A percentile compares a stretch with the other conserved stretches of the same genome.
These are phyloP conservation scores for Bacterosira constricta DNA, from an alignment of 108 stramenopile genomes.

Conservation along the genomic window DNA sequence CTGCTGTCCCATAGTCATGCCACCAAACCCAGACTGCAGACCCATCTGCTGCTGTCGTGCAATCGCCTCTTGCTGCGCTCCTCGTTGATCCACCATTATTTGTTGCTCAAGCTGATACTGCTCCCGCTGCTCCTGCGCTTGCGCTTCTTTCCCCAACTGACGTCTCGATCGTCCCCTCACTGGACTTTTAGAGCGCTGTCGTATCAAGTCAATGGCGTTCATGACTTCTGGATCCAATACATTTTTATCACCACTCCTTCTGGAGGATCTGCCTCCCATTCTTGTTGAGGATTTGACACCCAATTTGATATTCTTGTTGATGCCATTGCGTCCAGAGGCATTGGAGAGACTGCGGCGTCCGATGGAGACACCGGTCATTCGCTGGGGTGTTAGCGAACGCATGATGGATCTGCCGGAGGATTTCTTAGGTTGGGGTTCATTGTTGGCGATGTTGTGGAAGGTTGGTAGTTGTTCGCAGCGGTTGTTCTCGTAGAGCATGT, in stretches of 20 bases:
- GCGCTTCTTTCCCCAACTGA: not conserved
- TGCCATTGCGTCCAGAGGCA: too few species aligned
- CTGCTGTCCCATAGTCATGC: too few species aligned
- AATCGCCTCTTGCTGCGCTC: not conserved
- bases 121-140: not conserved
- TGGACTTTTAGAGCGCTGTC: conserved; percentile 9
- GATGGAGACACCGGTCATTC: not conserved
- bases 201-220: conserved; percentile 2
- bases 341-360: too few species aligned
- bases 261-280: not conserved
- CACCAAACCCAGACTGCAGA: too few species aligned
- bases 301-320: too few species aligned
- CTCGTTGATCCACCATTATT: not conserved
- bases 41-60: not conserved
- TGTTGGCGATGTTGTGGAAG: conserved; percentile 2
- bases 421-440: not conserved
- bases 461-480: conserved; percentile 9
- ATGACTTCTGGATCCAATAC: conserved; percentile 7
- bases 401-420: conserved; percentile 4
- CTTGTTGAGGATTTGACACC: not conserved
- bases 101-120: too few species aligned
- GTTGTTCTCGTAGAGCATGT: conserved; percentile 7
- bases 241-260: not conserved
- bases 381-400: not conserved
- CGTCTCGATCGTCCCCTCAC: not conserved